Conservation (phyloP, 2,329 filamentous ascomycete genomes). For the Claviceps sp. region DNA sequence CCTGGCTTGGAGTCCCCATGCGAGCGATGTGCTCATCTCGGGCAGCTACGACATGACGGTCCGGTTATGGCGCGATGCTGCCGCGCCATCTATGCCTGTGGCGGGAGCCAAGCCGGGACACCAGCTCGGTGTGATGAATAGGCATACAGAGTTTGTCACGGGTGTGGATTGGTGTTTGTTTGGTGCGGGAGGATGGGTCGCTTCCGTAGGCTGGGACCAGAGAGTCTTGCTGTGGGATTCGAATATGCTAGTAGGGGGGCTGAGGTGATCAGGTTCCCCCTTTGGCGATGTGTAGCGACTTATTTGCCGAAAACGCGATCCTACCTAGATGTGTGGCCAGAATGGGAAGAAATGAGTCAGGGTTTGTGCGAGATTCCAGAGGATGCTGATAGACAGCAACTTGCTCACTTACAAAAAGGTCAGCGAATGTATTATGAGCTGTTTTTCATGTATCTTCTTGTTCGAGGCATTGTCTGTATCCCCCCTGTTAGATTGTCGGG, state of each 20-base stretch:
- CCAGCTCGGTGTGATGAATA: constrained; percentile 77
- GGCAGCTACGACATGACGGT: constrained; percentile 98
- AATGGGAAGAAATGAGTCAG: no score
- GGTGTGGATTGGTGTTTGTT: constrained; percentile 98
- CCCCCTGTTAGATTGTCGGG: no score
- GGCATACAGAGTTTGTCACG: constrained; percentile 90
- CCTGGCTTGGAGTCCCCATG: constrained; percentile 84
- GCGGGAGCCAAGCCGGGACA: constrained; percentile 39
- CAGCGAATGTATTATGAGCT: no score
- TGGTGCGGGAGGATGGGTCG: constrained; percentile 88
- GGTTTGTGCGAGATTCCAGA: no score
- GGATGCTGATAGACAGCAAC: no score
- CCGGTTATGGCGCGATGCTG: constrained; percentile 76
- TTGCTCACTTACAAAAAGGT: no score
- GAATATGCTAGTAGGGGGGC: constrained; percentile 30
- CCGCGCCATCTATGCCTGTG: constrained; percentile 23
- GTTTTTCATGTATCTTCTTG: no score
- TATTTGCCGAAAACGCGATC: no score
- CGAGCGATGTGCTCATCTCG: constrained; percentile 74
- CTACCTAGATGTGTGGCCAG: no score
- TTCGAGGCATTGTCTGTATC: no score
- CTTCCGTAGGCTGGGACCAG: constrained; percentile 91
- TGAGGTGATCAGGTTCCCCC: constrained; percentile 8
- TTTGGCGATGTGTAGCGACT: no score
- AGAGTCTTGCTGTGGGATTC: constrained; percentile 86